Evolutionary conservation across 176 grass and related monocot genomes (phyloP).

Genomic region (Hordeum vulgare): DNA sequence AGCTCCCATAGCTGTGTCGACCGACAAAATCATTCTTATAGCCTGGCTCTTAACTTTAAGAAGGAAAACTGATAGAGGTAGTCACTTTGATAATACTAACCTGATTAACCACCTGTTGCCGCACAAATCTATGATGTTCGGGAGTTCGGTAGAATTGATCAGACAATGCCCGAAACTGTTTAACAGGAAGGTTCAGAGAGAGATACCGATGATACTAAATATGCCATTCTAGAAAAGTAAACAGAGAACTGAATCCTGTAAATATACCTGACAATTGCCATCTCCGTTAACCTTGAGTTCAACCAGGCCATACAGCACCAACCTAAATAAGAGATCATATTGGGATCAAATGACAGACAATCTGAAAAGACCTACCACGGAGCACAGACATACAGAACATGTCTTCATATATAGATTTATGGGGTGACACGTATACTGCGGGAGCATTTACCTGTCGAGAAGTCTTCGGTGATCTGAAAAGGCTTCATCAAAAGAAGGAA

Average conservation of each 20-base stretch:
- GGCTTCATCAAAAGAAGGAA: slow-evolving; percentile 87
- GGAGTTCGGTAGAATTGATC: slow-evolving; percentile 82
- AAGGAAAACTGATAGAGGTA: not conserved
- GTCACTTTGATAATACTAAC: slow-evolving; percentile 28
- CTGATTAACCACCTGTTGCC: slow-evolving; percentile 77
- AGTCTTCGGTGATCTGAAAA: slow-evolving; percentile 91
- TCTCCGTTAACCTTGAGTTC: slow-evolving; percentile 90
- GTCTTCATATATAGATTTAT: no score
- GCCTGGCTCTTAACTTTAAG: not conserved
- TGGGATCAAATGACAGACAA: not conserved
- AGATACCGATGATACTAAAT: not conserved
- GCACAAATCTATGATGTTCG: slow-evolving; percentile 76
- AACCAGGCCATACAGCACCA: slow-evolving; percentile 68
- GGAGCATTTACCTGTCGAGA: slow-evolving; percentile 49
- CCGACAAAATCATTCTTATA: not conserved
- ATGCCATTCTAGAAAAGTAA: not conserved
- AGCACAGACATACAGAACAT: no score
- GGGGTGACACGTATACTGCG: no score
- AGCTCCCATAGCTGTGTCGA: not conserved
- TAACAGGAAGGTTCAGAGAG: not conserved
- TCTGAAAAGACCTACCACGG: not conserved
- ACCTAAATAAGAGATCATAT: slow-evolving; percentile 36
- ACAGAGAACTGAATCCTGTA: not conserved
- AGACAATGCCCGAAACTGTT: slow-evolving; percentile 78
- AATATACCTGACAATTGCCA: slow-evolving; percentile 85